Conservation (phyloP, 164 flowering plant genomes). For the Protea cynaroides region DNA sequence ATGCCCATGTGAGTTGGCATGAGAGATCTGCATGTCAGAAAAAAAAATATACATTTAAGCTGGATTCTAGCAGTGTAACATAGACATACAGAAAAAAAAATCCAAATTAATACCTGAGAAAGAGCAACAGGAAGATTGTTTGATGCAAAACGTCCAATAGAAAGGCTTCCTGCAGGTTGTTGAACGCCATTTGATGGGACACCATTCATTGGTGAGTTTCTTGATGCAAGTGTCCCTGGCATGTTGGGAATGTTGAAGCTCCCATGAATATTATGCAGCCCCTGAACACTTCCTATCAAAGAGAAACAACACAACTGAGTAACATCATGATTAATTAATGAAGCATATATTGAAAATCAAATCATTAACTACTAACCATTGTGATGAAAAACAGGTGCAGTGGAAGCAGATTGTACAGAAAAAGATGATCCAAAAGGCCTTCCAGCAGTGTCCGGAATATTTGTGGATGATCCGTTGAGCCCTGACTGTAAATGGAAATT, state of each 20-base stretch:
- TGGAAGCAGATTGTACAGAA: slow-evolving; percentile 35
- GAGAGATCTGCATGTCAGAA: slow-evolving; percentile 28
- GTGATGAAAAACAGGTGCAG: slow-evolving; percentile 32
- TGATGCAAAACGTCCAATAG: slow-evolving; percentile 28
- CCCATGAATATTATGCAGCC: slow-evolving; percentile 26
- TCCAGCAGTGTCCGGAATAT: slow-evolving; percentile 32
- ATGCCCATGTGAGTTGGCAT: slow-evolving; percentile 28
- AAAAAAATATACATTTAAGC: neutral
- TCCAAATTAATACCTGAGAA: slow-evolving; percentile 27
- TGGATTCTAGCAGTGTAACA: neutral
- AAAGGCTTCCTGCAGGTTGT: slow-evolving; percentile 28
- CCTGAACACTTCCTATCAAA: slow-evolving; percentile 22
- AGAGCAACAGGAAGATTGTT: slow-evolving; percentile 29
- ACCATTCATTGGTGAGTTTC: slow-evolving; percentile 26
- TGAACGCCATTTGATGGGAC: slow-evolving; percentile 28
- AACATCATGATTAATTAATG: neutral
- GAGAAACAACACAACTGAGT: neutral
- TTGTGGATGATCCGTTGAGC: slow-evolving; percentile 30
- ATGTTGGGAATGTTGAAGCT: slow-evolving; percentile 30
- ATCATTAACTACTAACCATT: slow-evolving; percentile 19
- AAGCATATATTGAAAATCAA: neutral
- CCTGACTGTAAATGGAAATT: slow-evolving; percentile 27
- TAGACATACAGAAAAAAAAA: neutral
- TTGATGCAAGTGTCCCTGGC: slow-evolving; percentile 29
- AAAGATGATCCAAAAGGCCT: slow-evolving; percentile 29